Percentiles rank a stretch among this genome's conserved stretches.
Conservation (phyloP, 2,329 filamentous ascomycete genomes). For the Fusarium longipes region DNA sequence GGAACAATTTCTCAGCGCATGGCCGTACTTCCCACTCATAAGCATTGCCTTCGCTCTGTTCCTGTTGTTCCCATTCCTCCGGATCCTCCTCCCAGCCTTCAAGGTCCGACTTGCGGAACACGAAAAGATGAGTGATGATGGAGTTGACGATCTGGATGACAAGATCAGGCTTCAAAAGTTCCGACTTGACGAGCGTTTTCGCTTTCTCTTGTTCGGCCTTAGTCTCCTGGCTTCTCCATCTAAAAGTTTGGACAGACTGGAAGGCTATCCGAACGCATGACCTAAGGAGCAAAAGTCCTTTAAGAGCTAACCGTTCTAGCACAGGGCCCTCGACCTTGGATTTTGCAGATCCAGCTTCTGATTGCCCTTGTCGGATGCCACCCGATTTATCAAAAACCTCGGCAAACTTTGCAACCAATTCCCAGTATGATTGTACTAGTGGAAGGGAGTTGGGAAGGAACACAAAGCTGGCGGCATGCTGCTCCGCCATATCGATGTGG, state of each 20-base stretch:
- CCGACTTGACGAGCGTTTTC: conserved; percentile 73
- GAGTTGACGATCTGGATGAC: conserved; percentile 84
- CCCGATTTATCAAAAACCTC: conserved; percentile 74
- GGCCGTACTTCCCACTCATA: conserved; percentile 94
- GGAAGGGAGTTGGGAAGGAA: conserved; percentile 82
- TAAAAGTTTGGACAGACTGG: conserved; percentile 83
- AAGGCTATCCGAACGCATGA: conserved; percentile 89
- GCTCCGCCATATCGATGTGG: conserved; percentile 84
- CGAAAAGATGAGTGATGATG: conserved; percentile 87
- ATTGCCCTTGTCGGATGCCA: conserved; percentile 62
- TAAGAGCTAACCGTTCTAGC: conserved; percentile 82
- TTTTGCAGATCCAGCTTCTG: conserved; percentile 55
- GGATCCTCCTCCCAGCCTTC: conserved; percentile 94
- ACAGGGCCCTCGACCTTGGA: conserved; percentile 70
- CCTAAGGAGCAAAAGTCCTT: conserved; percentile 83
- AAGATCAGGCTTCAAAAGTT: conserved; percentile 80
- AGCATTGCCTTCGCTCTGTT: conserved; percentile 84
- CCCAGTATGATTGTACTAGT: conserved; percentile 87
- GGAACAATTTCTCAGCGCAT: conserved; percentile 92
- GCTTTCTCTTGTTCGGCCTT: conserved; percentile 81
- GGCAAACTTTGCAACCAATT: conserved; percentile 79
- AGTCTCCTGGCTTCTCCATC: conserved; percentile 78
- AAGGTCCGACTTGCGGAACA: conserved; percentile 86
- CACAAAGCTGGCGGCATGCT: conserved; percentile 84
- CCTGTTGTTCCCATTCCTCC: conserved; percentile 93